These are phyloP conservation scores for Debaryomyces singareniensis DNA, from an alignment of 1,139 yeast species.

Conservation along the genomic window DNA sequence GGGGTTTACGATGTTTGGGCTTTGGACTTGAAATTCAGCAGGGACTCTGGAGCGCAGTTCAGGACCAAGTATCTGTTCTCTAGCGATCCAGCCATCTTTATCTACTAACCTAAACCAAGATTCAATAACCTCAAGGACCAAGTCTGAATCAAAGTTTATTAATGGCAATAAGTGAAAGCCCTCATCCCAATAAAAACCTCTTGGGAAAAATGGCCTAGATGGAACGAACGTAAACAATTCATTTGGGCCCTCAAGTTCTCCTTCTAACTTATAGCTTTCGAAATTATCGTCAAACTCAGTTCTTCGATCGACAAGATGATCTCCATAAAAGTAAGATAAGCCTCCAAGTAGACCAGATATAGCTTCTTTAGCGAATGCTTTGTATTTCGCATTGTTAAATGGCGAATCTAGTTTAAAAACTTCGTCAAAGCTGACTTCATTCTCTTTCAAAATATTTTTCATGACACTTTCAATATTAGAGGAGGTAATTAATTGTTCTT, in stretches of 20 bases:
- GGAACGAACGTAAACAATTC: slow-evolving; percentile 83
- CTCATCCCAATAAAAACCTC: slow-evolving; percentile 99
- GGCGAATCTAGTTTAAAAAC: slow-evolving; percentile 55
- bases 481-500: slow-evolving; percentile 34
- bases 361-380: slow-evolving; percentile 66
- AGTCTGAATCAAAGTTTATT: slow-evolving; percentile 75
- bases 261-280: slow-evolving; percentile 46
- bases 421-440: slow-evolving; percentile 50
- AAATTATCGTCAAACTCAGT: slow-evolving; percentile 62
- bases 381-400: slow-evolving; percentile 38
- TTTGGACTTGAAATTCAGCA: slow-evolving; percentile 74
- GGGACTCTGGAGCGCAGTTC: slow-evolving; percentile 92
- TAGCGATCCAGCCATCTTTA: slow-evolving; percentile 92
- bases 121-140: slow-evolving; percentile 71
- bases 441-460: slow-evolving; percentile 24
- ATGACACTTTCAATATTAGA: slow-evolving; percentile 36
- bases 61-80: slow-evolving; percentile 90
- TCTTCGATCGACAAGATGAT: slow-evolving; percentile 71
- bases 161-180: slow-evolving; percentile 90
- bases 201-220: slow-evolving; percentile 87
- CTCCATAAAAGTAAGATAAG: slow-evolving; percentile 84
- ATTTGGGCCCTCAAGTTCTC: slow-evolving; percentile 57
- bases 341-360: slow-evolving; percentile 87
- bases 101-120: slow-evolving; percentile 89
- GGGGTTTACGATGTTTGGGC: slow-evolving; percentile 90